Evolutionary conservation across 1,284 basidiomycete genomes (phyloP), one percentile per base, ranked within the genome.

Genomic region (Agroathelia rolfsii): DNA sequence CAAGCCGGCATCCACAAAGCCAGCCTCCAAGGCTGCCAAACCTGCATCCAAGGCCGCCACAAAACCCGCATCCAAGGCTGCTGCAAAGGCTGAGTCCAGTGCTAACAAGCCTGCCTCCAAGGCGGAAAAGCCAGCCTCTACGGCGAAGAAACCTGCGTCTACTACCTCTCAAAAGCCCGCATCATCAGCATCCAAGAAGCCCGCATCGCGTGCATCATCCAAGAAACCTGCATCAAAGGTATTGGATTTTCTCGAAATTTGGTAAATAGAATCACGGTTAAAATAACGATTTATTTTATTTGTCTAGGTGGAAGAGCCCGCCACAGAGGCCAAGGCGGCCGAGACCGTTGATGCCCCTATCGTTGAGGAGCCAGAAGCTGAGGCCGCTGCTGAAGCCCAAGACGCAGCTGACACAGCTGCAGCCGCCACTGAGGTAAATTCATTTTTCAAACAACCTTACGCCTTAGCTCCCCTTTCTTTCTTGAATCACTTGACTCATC

Each of bases 341-440:
- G 49, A 52, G 17, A 41, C 52, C 18, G 55, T 54, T 11, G 50
- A 45, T 16, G 62, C 59, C 33, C 60, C 70, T 18, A 74, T 75
- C 38, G 60, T 53, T 21, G 72, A 74, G 45, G 71, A 73, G 35
- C 58, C 66, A 21, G 70, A 72, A 38, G 64, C 51, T 16, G 65
- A 66, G 27, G 59, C 52, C 13, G 50, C 44, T n/a, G 56, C 45
- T 10, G 44, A 38, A 23, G 37, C 34, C n/a, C n/a, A n/a, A n/a
- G n/a, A n/a, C n/a, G n/a, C n/a, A 31, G n/a, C 8, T 29, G 13
- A n/a, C 3, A 15, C 15, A 25, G 24, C 16, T 34, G n/a, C 9
- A 15, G 10, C 18, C 30, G 20, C 28, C 24, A 18, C 29, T 13
- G 3, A 19, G 15, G 29, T n/a, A n/a, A n/a, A n/a, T n/a, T n/a